Conservation (phyloP, 2,329 filamentous ascomycete genomes). For the Parastagonospora nodorum region DNA sequence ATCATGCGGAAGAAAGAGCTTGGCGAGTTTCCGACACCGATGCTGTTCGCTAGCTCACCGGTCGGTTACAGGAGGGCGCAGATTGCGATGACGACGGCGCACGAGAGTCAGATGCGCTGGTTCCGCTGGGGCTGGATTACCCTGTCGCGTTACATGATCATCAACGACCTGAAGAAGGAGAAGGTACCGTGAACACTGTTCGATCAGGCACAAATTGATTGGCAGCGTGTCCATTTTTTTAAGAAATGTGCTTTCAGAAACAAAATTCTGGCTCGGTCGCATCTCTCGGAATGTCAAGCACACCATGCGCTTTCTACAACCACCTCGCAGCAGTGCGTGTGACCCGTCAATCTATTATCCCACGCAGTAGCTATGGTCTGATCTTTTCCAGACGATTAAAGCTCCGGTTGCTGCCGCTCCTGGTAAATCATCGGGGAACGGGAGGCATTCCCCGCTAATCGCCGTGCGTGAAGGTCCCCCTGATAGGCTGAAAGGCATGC, state of each 20-base stretch:
- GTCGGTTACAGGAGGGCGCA: slow-evolving; percentile 70
- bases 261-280: no score
- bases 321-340: no score
- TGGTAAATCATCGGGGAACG: slow-evolving; percentile 15
- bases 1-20: slow-evolving; percentile 56
- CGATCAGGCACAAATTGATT: no score
- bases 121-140: slow-evolving; percentile 96
- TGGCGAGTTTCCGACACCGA: slow-evolving; percentile 58
- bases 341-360: no score
- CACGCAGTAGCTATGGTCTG: no score
- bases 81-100: slow-evolving; percentile 85
- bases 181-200: slow-evolving; percentile 38
- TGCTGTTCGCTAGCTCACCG: slow-evolving; percentile 75
- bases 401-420: neutral
- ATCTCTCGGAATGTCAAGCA: no score
- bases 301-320: no score
- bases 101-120: slow-evolving; percentile 98
- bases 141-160: slow-evolving; percentile 89
- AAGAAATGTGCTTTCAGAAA: no score
- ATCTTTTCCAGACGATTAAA: no score
- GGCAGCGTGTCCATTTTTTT: no score
- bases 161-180: slow-evolving; percentile 80
- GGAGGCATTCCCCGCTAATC: slow-evolving; percentile 7
- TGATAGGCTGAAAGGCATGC: slow-evolving; percentile 9
- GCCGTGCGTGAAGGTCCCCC: slow-evolving; percentile 1